A percentile compares a stretch with the other conserved stretches of the same genome.
Evolutionary conservation across 2,329 filamentous ascomycete genomes (phyloP).

Genomic region (Stachybotrys chlorohalonatus): DNA sequence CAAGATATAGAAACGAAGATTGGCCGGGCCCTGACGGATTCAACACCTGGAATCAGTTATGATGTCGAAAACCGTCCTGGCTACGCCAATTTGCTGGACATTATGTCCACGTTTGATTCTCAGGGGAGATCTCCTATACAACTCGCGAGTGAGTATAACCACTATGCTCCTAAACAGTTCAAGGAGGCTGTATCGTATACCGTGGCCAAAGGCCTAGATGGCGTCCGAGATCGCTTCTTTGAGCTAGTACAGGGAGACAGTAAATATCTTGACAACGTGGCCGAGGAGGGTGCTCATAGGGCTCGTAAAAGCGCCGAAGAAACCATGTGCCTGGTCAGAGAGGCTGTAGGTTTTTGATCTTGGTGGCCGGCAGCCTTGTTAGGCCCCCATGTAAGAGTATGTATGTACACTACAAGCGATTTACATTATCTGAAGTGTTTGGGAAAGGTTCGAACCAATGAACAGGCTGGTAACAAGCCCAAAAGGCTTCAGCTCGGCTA

Average conservation of each 20-base stretch:
- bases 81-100: slow-evolving; percentile 76
- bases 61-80: slow-evolving; percentile 63
- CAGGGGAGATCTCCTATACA: slow-evolving; percentile 27
- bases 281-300: slow-evolving; percentile 46
- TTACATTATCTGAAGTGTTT: too few relatives aligned
- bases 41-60: slow-evolving; percentile 56
- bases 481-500: too few relatives aligned
- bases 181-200: slow-evolving; percentile 49
- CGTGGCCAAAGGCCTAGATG: slow-evolving; percentile 42
- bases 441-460: too few relatives aligned
- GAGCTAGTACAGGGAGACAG: slow-evolving; percentile 38
- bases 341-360: slow-evolving; percentile 38
- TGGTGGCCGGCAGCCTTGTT: background rate
- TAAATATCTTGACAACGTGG: slow-evolving; percentile 47
- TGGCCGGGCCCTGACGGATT: slow-evolving; percentile 69
- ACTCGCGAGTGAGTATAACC: slow-evolving; percentile 28
- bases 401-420: too few relatives aligned
- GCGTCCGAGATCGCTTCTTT: slow-evolving; percentile 48
- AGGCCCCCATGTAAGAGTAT: too few relatives aligned
- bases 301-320: slow-evolving; percentile 53
- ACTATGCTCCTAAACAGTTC: slow-evolving; percentile 26
- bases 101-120: slow-evolving; percentile 61
- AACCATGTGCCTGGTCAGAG: slow-evolving; percentile 45
- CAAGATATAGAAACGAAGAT: slow-evolving; percentile 61
- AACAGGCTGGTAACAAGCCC: too few relatives aligned